Base-by-base conservation (phyloP, 192 early-diverging fungal genomes). In the Chytriomyces hyalinus region DNA sequence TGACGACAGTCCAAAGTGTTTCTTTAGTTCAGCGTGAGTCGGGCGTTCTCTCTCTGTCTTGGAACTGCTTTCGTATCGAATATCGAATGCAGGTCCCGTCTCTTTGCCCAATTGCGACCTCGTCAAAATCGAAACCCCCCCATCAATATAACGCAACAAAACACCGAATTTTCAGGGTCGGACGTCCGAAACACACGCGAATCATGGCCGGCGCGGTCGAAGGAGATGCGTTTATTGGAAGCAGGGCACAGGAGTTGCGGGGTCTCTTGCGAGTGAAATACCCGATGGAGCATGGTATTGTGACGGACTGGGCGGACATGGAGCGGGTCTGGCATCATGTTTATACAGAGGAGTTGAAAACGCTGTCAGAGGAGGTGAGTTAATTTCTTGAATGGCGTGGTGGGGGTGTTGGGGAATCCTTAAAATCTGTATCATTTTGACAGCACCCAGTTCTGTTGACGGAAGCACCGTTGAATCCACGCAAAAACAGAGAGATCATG, bases 221-320 rank as follows among this genome's bases (percentile, higher is more conserved):
- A 81, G 95, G 95, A 44, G 96, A 96, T 74, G 89, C 90, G 46
- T 99, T 98, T 80, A 96, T 99, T 81, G 98, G 98, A 20, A 87
- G 88, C 69, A 96, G 94, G 81, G 97, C 97, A 17, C 97, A 99
- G 83, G 97, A 98, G 77, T 85, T 97, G 26, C 90, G 97, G n/a
- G 97, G 97, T 13, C 83, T 99, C 48, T 86, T 99, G 60, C 91
- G 91, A 73, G 92, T 99, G 80, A 93, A 88, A 82, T 98, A 99
- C 71, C 97, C 97, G 28, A 92, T 99, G 81, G 93, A 97, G 84
- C 96, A 99, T 77, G 97, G 97, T 22, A 90, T 99, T 73, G 95
- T 99, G 20, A 94, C 92, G 28, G 93, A 98, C 85, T 99, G 97
- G 97, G 92, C 92, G 64, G 97, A 99, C 81, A 98, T 99, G 97